Evolutionary conservation across 352 stramenopile species (phyloP).

Genomic region (Phytopythium chamaehyphon): DNA sequence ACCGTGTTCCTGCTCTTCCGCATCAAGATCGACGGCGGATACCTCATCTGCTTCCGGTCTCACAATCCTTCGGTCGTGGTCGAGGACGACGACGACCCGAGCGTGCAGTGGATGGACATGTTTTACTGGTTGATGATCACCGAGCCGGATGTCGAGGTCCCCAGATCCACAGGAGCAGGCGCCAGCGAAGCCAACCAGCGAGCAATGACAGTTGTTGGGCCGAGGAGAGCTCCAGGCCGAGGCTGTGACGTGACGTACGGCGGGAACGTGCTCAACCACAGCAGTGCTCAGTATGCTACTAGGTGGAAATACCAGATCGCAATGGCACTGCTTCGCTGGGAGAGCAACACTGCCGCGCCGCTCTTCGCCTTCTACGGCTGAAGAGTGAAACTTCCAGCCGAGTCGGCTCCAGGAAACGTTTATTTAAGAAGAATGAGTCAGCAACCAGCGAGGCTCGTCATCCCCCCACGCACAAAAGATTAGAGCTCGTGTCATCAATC

Average conservation of each 20-base stretch:
- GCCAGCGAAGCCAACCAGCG: not conserved
- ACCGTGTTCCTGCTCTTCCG: slow-evolving; percentile 75
- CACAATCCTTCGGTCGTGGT: slow-evolving; percentile 56
- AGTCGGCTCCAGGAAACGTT: no score
- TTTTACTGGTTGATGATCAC: slow-evolving; percentile 77
- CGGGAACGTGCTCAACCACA: slow-evolving; percentile 60
- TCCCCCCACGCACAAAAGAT: no score
- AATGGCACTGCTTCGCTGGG: slow-evolving; percentile 70
- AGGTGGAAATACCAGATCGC: slow-evolving; percentile 83
- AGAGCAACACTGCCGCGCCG: slow-evolving; percentile 72
- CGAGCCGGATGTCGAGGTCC: slow-evolving; percentile 16
- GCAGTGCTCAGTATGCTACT: slow-evolving; percentile 54
- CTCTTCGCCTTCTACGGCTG: slow-evolving; percentile 64
- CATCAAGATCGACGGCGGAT: slow-evolving; percentile 48
- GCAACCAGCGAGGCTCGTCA: no score
- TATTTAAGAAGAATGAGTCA: not conserved
- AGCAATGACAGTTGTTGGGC: slow-evolving; percentile 7
- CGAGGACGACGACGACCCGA: slow-evolving; percentile 52
- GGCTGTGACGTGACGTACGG: slow-evolving; percentile 67
- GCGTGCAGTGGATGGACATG: slow-evolving; percentile 78
- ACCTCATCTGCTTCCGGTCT: slow-evolving; percentile 70
- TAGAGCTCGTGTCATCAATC: no score
- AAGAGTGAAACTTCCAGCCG: no score
- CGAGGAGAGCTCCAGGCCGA: slow-evolving; percentile 10
- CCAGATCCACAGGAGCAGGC: slow-evolving; percentile 8